Base-by-base conservation (phyloP, 1,284 basidiomycete species). In the Sphaerobolus stellatus region DNA sequence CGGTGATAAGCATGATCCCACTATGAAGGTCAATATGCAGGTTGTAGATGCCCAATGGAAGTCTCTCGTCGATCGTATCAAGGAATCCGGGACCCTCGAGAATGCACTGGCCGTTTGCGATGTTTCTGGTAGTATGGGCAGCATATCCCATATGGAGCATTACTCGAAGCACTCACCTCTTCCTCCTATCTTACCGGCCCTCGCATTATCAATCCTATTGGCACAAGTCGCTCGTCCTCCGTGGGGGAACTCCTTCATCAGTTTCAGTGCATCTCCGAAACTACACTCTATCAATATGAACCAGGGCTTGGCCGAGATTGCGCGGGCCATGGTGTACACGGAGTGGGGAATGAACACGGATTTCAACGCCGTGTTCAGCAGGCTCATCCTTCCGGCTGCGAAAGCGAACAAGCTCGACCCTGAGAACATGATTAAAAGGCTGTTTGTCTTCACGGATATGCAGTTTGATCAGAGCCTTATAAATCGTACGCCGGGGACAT, bases 361-460 rank as follows among this genome's bases (percentile, higher is more conserved):
- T 56, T 72, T 86, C 34, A 66, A 79, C 25, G 77, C 81, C 1
- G 79, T 86, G 14, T 86, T 88, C 63, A 63, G 81, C 54, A 66
- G 79, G 6, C 73, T 86, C 16, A 67, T 89, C 18, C 76, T 90
- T 6, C 77, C 79, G 0, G 75, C 82, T 4, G 86, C 86, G 4
- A 60, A 78, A 52, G 61, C 74, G 61, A 68, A 83, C 61, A 71
- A 79, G 0, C 69, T 90, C n/a, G 71, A 74, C 46, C 76, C 75
- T 54, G 83, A 84, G 49, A 78, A 88, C 50, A 89, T 90, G 86
- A 77, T 89, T 68, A 84, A 86, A 70, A 77, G 82, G 13, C 68
- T 90, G 0, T 88, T 90, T 62, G 75, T 89, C 40, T 90, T 90
- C 66, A 80, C 79, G 4, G 86, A 90, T 63, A 89, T 90, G 88